Conservation (phyloP, 495 filamentous ascomycete genomes). For the Talaromyces adpressus region DNA sequence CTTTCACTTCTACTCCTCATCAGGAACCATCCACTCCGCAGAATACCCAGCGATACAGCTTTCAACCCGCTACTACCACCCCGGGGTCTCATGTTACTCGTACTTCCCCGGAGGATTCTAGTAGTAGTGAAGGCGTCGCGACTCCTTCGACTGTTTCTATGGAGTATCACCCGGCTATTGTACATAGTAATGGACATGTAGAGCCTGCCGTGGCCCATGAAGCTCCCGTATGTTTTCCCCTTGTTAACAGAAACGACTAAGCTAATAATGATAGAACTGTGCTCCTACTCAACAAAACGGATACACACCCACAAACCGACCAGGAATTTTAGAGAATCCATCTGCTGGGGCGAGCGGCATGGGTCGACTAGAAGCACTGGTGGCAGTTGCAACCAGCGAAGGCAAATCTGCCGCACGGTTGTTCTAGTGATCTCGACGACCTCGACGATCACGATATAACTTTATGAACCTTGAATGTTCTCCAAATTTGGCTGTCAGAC, state of each 20-base stretch:
- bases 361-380: slow-evolving; percentile 73
- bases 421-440: slow-evolving; percentile 12
- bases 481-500: background rate
- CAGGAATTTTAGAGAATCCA: slow-evolving; percentile 23
- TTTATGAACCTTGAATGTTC: background rate
- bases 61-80: slow-evolving; percentile 56
- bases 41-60: slow-evolving; percentile 58
- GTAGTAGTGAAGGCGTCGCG: slow-evolving; percentile 62
- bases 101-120: slow-evolving; percentile 65
- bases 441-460: background rate
- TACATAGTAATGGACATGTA: slow-evolving; percentile 56
- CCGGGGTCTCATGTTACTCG: slow-evolving; percentile 36
- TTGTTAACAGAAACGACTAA: background rate
- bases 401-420: slow-evolving; percentile 50
- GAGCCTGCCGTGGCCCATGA: slow-evolving; percentile 31
- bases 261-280: background rate
- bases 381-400: slow-evolving; percentile 84
- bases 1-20: slow-evolving; percentile 18
- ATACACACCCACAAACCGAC: slow-evolving; percentile 18
- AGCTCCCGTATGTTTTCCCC: background rate
- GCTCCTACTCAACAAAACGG: background rate
- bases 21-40: slow-evolving; percentile 37
- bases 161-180: slow-evolving; percentile 59
- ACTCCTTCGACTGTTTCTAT: slow-evolving; percentile 55
- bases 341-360: slow-evolving; percentile 42